These are phyloP conservation scores for Colletotrichum siamense DNA, from an alignment of 2,329 filamentous ascomycete species.

Conservation along the genomic window DNA sequence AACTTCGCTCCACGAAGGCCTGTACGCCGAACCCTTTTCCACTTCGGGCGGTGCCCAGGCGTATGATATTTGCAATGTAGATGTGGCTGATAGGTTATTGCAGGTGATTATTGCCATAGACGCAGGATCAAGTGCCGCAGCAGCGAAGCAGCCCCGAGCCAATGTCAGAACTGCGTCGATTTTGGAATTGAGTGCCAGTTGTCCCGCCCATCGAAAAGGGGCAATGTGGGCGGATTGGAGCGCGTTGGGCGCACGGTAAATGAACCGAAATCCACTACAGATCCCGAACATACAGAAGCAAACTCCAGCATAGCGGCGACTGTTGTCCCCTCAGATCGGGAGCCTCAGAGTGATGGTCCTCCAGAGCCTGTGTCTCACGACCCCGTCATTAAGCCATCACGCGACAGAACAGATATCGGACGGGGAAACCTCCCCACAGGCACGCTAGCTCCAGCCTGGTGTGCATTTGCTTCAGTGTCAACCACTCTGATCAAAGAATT, in stretches of 20 bases:
- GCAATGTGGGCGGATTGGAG: not conserved
- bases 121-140: not conserved
- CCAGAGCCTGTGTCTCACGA: not conserved
- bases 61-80: not conserved
- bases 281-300: not conserved
- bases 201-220: not conserved
- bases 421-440: not conserved
- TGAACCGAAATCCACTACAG: too few species aligned
- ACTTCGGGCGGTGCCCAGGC: not conserved
- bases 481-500: not conserved
- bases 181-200: not conserved
- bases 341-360: not conserved
- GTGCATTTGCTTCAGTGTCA: not conserved
- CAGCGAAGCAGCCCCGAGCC: not conserved
- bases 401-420: not conserved
- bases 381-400: not conserved
- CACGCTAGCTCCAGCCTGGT: not conserved
- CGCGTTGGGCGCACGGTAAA: not conserved
- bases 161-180: not conserved
- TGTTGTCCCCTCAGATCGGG: rapidly evolving
- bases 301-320: not conserved
- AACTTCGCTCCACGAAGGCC: not conserved
- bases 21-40: not conserved
- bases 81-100: not conserved
- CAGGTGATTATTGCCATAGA: not conserved